Evolutionary conservation across 2,329 filamentous ascomycete genomes (phyloP).

Genomic region (Metarhizium rileyi): DNA sequence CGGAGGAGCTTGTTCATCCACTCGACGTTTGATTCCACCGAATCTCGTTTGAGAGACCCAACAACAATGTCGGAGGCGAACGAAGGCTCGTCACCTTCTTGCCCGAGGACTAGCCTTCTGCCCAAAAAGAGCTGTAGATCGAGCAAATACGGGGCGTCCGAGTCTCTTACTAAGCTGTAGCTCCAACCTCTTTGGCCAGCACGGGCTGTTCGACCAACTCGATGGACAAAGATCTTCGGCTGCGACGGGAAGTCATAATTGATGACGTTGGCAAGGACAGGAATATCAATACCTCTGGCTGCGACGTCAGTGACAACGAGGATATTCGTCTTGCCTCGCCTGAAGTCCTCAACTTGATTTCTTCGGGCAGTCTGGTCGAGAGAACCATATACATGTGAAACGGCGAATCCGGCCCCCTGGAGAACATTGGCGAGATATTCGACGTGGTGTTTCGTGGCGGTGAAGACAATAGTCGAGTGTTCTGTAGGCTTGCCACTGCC

Average conservation of each 20-base stretch:
- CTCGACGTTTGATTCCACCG: constrained; percentile 67
- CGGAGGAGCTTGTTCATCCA: constrained; percentile 71
- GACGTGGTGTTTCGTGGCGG: constrained; percentile 93
- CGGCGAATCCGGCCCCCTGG: constrained; percentile 70
- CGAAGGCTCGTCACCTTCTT: constrained; percentile 51
- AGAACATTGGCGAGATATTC: constrained; percentile 84
- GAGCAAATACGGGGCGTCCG: constrained; percentile 83
- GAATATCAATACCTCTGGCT: constrained; percentile 95
- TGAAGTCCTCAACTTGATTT: constrained; percentile 84
- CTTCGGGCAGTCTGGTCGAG: constrained; percentile 90
- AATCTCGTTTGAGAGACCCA: constrained; percentile 62
- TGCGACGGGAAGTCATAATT: constrained; percentile 98
- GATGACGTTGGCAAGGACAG: constrained; percentile 90
- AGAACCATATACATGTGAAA: constrained; percentile 90
- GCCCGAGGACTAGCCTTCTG: constrained; percentile 69
- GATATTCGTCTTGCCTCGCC: constrained; percentile 75
- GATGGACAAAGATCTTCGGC: constrained; percentile 92
- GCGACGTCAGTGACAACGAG: constrained; percentile 95
- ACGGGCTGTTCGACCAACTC: constrained; percentile 90
- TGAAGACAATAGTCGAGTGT: constrained; percentile 90
- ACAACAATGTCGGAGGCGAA: constrained; percentile 79
- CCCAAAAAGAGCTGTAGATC: constrained; percentile 92
- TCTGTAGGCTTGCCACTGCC: constrained; percentile 61
- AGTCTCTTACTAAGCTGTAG: constrained; percentile 82
- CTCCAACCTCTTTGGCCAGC: constrained; percentile 89